A percentile compares a stretch with the other conserved stretches of the same genome.
phyloP scores from a whole-genome alignment of 176 grass and related monocot species.

The Hsuehochloa calcarea region DNA sequence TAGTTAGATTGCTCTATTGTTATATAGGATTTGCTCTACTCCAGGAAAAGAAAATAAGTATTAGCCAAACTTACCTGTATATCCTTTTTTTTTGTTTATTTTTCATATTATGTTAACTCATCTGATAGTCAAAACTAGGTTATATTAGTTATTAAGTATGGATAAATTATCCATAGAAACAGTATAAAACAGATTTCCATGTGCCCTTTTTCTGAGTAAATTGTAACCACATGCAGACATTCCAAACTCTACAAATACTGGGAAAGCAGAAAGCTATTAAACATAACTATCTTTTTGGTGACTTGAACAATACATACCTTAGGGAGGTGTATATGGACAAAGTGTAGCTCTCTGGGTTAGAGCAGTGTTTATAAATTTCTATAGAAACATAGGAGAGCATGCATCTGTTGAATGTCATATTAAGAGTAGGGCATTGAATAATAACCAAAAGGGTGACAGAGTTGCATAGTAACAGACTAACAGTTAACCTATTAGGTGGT shows the following conservation, averaged over 20 bases:
- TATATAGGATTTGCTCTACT: not conserved
- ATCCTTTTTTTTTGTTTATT: not conserved
- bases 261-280: conserved; percentile 10
- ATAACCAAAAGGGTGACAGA: conserved; percentile 6
- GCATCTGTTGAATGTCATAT: conserved; percentile 10
- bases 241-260: not conserved
- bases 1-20: not conserved
- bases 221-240: not conserved
- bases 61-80: not conserved
- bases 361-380: not conserved
- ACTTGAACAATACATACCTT: not conserved
- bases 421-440: conserved; percentile 6
- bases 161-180: not conserved
- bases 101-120: not conserved
- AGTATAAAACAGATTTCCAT: not conserved
- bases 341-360: not conserved
- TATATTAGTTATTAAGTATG: not conserved
- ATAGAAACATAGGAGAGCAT: conserved; percentile 33
- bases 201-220: not conserved
- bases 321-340: not conserved
- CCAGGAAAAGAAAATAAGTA: not conserved
- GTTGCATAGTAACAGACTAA: conserved; percentile 5
- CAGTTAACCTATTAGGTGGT: conserved; percentile 21
- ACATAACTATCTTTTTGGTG: not conserved
- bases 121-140: not conserved